A percentile compares a stretch with the other conserved stretches of the same genome.
These are phyloP conservation scores for Eucalyptus pumila DNA, from an alignment of 345 rosid species.

Conservation along the genomic window DNA sequence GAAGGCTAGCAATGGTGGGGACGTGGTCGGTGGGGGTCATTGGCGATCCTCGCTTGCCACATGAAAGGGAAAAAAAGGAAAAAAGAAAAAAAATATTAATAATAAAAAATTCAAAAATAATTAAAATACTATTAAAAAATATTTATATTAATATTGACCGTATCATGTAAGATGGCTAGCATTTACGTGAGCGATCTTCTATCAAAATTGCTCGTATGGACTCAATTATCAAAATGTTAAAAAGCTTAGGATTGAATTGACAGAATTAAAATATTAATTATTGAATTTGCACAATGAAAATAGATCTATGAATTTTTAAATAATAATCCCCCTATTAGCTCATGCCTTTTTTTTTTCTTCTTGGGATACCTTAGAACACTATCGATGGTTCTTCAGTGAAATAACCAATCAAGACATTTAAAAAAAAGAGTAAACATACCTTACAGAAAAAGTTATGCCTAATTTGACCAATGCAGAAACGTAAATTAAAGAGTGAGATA, in stretches of 20 bases:
- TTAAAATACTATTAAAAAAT: too few relatives aligned
- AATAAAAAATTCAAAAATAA: too few relatives aligned
- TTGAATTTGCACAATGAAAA: too few relatives aligned
- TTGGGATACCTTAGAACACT: not conserved
- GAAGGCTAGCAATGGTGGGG: not conserved
- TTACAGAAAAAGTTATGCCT: not conserved
- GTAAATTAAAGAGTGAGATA: not conserved
- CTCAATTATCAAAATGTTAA: not conserved
- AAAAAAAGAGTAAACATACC: not conserved
- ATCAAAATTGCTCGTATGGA: too few relatives aligned
- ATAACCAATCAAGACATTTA: not conserved
- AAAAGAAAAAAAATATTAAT: accelerated
- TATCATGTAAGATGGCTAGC: not conserved
- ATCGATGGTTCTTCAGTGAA: not conserved
- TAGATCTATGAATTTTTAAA: too few relatives aligned
- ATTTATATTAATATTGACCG: not conserved
- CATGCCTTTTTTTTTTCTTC: too few relatives aligned
- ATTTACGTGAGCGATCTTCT: accelerated
- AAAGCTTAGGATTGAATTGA: too few relatives aligned
- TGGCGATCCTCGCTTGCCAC: accelerated
- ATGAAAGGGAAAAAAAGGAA: accelerated
- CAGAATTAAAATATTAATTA: too few relatives aligned
- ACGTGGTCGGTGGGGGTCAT: not conserved
- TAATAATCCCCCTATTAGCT: not conserved
- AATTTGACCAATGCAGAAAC: not conserved